These are phyloP conservation scores for Vanderwaltozyma tropicalis DNA, from an alignment of 805 yeast genomes.

Conservation along the genomic window DNA sequence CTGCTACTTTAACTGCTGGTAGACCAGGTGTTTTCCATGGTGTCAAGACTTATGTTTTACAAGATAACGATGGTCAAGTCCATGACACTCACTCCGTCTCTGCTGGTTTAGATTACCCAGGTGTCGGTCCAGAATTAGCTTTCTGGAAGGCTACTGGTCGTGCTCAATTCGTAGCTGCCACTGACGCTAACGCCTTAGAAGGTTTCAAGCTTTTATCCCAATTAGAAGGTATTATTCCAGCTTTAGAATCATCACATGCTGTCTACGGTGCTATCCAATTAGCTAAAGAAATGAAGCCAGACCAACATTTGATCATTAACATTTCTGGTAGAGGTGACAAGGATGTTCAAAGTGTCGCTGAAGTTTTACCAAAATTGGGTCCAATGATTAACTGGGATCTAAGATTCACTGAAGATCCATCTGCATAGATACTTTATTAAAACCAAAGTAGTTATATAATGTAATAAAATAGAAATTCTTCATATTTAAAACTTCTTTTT, in stretches of 20 bases:
- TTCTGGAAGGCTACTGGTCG: conserved; percentile 92
- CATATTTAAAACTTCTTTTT: too few species aligned
- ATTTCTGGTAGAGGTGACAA: conserved; percentile 98
- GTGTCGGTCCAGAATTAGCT: conserved; percentile 97
- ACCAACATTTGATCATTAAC: conserved; percentile 75
- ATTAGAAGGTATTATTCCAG: conserved; percentile 97
- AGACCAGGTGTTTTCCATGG: conserved; percentile 97
- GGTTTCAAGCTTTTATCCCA: conserved; percentile 87
- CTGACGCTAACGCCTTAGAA: conserved; percentile 87
- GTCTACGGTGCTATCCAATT: conserved; percentile 80
- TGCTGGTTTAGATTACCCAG: conserved; percentile 98
- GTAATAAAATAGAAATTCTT: too few species aligned
- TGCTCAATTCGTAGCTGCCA: conserved; percentile 82
- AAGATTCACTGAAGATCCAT: conserved; percentile 53
- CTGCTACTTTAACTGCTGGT: conserved; percentile 94
- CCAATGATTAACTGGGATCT: conserved; percentile 93
- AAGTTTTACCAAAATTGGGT: conserved; percentile 80
- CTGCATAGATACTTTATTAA: background rate
- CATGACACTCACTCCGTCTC: conserved; percentile 96
- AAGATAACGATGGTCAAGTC: conserved; percentile 87
- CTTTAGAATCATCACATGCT: conserved; percentile 96
- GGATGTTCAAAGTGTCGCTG: conserved; percentile 97
- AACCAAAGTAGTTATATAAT: background rate
- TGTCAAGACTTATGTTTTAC: conserved; percentile 87
- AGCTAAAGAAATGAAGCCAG: conserved; percentile 74